phyloP scores from a whole-genome alignment of 164 flowering plant genomes.

The Berberis thunbergii region DNA sequence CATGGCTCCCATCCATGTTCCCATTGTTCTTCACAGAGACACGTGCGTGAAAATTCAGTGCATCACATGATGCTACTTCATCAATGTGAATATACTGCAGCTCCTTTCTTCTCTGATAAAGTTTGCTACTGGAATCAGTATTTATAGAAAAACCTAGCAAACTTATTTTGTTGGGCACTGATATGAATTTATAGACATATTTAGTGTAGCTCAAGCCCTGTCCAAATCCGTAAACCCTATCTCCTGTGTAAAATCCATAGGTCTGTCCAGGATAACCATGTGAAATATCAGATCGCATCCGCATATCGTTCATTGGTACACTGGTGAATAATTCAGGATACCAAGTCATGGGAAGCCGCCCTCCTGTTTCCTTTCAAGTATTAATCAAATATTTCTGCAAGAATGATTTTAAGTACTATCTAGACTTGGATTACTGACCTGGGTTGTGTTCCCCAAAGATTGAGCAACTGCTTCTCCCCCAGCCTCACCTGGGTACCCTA shows the following conservation, averaged over 20 bases:
- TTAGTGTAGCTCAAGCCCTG: constrained; percentile 67
- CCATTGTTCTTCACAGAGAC: constrained; percentile 60
- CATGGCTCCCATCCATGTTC: constrained; percentile 69
- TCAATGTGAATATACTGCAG: constrained; percentile 33
- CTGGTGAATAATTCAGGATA: constrained; percentile 77
- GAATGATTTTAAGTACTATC: neutral
- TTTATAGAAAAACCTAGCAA: constrained; percentile 15
- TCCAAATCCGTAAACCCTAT: constrained; percentile 57
- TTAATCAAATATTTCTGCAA: neutral
- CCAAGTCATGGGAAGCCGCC: constrained; percentile 91
- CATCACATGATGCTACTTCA: constrained; percentile 42
- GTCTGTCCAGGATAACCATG: constrained; percentile 86
- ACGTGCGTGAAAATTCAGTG: constrained; percentile 41
- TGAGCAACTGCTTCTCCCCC: constrained; percentile 83
- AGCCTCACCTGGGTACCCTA: constrained; percentile 93
- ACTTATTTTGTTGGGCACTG: constrained; percentile 45
- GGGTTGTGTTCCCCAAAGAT: constrained; percentile 80
- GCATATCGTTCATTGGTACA: constrained; percentile 84
- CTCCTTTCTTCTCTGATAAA: constrained; percentile 14
- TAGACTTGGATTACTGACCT: constrained; percentile 33
- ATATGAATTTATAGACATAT: constrained; percentile 41
- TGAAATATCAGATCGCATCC: constrained; percentile 70
- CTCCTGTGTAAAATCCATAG: constrained; percentile 76
- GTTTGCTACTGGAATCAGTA: constrained; percentile 8
- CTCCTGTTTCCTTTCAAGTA: constrained; percentile 41